Evolutionary conservation across 2,329 filamentous ascomycete genomes (phyloP), one percentile per base, ranked within the genome.

Genomic region (Aureobasidium zeae): DNA sequence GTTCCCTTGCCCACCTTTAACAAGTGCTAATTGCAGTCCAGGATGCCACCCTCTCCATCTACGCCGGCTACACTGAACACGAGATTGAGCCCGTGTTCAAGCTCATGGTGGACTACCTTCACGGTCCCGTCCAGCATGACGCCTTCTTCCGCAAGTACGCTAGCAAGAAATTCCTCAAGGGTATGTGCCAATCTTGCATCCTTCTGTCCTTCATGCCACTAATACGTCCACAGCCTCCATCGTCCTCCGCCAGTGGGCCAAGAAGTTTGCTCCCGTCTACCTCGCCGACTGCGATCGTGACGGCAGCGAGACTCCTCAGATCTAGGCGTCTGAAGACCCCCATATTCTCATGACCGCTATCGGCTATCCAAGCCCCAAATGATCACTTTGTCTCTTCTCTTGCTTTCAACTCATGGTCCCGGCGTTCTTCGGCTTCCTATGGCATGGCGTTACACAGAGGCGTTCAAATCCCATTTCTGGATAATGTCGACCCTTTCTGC

Each of bases 91-190:
- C 89, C 9, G 85, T 96, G 29, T 86, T 94, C 59, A 76, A 83
- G 56, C 74, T 96, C 49, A 95, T 98, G 88, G 79, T 98, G 49
- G 88, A 98, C 64, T 98, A 98, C 62, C 81, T 98, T 28, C 83
- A 84, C 47, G 80, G 85, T 10, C 91, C 89, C 19, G 84, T 95
- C 43, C 77, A 81, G 31, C 91, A 98, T 59, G 89, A 96, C 63
- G 93, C 91, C 26, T 95, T 98, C 73, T 96, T 95, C 75, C 94
- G 94, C 77, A 98, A 98, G 68, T 98, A 98, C 63, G 91, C 91
- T 45, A 94, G 86, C 77, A 98, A 96, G 74, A 95, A 94, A 69
- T 98, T 96, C 69, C 70, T 96, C 57, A 98, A 98, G 72, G 88
- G 89, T 94, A 79, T 68, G 74, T 48, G 10, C 13, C 19, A 8